phyloP scores from a whole-genome alignment of 129 eudicot species.

The Tanacetum coccineum region DNA sequence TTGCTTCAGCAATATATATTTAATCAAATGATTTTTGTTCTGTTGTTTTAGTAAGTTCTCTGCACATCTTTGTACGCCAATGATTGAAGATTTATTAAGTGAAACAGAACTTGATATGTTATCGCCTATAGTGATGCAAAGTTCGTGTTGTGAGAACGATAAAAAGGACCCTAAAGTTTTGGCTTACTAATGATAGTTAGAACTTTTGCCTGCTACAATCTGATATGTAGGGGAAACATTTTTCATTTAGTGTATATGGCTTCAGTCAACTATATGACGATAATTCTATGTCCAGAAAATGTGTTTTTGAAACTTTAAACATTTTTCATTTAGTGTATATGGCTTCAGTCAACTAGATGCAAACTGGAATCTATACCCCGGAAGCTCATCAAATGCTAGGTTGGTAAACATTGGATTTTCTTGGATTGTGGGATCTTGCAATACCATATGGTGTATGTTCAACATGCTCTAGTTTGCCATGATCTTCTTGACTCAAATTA shows the following conservation, averaged over 20 bases:
- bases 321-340: not conserved
- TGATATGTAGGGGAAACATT: not conserved
- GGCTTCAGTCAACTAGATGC: not conserved
- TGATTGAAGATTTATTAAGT: constrained; percentile 4
- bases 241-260: not conserved
- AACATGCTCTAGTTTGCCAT: too few relatives aligned
- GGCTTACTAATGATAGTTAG: not conserved
- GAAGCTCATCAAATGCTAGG: not conserved
- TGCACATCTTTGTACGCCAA: constrained; percentile 6
- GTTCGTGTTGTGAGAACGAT: constrained; percentile 5
- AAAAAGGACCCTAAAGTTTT: constrained; percentile 2
- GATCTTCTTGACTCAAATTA: too few relatives aligned
- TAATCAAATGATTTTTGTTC: not conserved
- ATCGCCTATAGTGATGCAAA: not conserved
- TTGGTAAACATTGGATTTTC: not conserved
- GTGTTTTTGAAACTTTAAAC: not conserved
- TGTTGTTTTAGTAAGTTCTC: constrained; percentile 1
- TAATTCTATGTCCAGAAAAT: not conserved
- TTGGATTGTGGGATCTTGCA: not conserved
- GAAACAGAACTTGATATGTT: not conserved
- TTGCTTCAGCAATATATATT: constrained; percentile 1
- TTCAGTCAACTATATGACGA: not conserved
- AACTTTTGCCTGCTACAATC: too few relatives aligned
- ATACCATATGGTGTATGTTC: not conserved
- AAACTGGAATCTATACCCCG: not conserved